These are phyloP conservation scores for Pyrrhoderma lamaoense DNA, from an alignment of 1,284 basidiomycete species.

Conservation along the genomic window DNA sequence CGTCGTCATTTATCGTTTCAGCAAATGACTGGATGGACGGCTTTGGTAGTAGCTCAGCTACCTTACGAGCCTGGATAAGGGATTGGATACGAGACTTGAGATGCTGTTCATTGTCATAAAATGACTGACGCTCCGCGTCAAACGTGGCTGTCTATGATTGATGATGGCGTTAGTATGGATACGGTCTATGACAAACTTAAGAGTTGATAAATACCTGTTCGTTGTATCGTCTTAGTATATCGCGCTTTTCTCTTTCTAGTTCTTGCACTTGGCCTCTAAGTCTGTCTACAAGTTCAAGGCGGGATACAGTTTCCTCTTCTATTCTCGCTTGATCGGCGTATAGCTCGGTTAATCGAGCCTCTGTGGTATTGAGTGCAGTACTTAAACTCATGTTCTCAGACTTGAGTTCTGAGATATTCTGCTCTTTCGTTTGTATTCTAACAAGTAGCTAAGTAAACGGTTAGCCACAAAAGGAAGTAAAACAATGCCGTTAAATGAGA, in stretches of 20 bases:
- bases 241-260: conserved; percentile 74
- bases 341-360: conserved; percentile 62
- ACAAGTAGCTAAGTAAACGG: conserved; percentile 50
- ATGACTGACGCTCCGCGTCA: conserved; percentile 77
- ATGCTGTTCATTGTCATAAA: conserved; percentile 83
- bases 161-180: conserved; percentile 4
- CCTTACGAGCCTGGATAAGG: conserved; percentile 58
- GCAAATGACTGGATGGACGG: not conserved
- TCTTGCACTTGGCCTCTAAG: conserved; percentile 70
- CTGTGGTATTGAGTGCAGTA: conserved; percentile 57
- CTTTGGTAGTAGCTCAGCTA: conserved; percentile 8
- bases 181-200: conserved; percentile 16
- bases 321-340: conserved; percentile 72
- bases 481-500: conserved; percentile 20
- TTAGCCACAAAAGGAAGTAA: conserved; percentile 12
- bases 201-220: conserved; percentile 50
- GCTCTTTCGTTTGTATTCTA: conserved; percentile 69
- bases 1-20: conserved; percentile 4
- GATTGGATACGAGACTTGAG: conserved; percentile 81
- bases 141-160: conserved; percentile 58
- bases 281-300: conserved; percentile 73
- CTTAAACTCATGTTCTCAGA: conserved; percentile 56
- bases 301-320: conserved; percentile 68
- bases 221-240: conserved; percentile 69
- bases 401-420: conserved; percentile 51